Evolutionary conservation across 2,329 filamentous ascomycete species (phyloP).

Genomic region (Cladophialophora yegresii): DNA sequence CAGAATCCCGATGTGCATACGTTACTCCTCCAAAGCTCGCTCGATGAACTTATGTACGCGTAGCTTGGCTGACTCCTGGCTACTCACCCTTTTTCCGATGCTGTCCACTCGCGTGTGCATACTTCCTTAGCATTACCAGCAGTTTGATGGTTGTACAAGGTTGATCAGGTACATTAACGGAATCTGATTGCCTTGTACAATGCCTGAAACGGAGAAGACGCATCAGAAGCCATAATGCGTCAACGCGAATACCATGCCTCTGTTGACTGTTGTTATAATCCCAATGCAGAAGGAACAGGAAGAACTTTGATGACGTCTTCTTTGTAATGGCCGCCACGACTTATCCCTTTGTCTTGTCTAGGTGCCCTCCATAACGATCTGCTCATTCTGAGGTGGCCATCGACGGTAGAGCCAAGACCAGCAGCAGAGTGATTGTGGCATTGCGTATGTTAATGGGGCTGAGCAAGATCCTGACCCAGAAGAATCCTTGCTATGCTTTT

Average conservation of each 20-base stretch:
- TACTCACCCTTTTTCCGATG: neutral
- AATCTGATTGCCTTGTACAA: neutral
- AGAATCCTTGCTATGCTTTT: neutral
- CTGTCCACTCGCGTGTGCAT: neutral
- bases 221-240: neutral
- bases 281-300: neutral
- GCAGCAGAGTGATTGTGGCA: neutral
- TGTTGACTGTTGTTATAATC: neutral
- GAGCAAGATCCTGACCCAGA: constrained; percentile 9
- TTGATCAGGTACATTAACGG: neutral
- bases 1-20: neutral
- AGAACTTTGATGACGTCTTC: neutral
- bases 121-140: neutral
- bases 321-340: neutral
- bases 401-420: neutral
- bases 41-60: neutral
- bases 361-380: constrained; percentile 4
- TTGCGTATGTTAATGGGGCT: constrained; percentile 19
- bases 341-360: neutral
- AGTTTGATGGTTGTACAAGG: neutral
- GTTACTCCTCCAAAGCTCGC: too few relatives aligned
- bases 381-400: neutral
- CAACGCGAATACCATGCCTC: neutral
- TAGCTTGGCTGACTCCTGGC: neutral
- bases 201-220: neutral